Conservation (phyloP, 2,329 filamentous ascomycete species). For the Aureobasidium zeae region DNA sequence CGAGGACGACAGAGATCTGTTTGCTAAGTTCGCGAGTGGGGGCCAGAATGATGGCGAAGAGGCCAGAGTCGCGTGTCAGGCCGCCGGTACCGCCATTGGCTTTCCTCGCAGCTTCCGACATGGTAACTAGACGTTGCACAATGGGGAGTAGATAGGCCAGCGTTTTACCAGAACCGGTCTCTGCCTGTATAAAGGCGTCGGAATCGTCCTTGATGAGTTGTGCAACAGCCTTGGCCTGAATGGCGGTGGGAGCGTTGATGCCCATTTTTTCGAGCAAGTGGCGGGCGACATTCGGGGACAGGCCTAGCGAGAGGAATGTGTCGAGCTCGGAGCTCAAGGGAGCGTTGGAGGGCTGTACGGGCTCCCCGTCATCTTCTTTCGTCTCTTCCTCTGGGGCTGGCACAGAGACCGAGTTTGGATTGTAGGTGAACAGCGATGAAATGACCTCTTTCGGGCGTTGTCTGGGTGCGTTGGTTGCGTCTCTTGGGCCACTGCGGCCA, state of each 20-base stretch:
- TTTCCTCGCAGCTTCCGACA: slow-evolving; percentile 48
- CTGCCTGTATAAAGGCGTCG: slow-evolving; percentile 92
- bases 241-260: slow-evolving; percentile 84
- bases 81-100: slow-evolving; percentile 32
- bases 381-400: slow-evolving; percentile 42
- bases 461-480: neutral
- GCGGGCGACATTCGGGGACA: slow-evolving; percentile 69
- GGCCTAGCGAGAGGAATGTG: slow-evolving; percentile 75
- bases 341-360: slow-evolving; percentile 75
- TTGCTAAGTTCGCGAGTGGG: slow-evolving; percentile 91
- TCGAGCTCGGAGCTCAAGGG: slow-evolving; percentile 74
- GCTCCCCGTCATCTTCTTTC: slow-evolving; percentile 37
- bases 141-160: slow-evolving; percentile 91
- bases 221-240: slow-evolving; percentile 81
- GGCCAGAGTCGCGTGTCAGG: slow-evolving; percentile 73
- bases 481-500: slow-evolving; percentile 10
- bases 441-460: slow-evolving; percentile 54
- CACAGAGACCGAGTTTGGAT: slow-evolving; percentile 59
- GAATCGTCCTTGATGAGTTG: slow-evolving; percentile 70
- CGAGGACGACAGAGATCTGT: slow-evolving; percentile 81
- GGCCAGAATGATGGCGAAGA: slow-evolving; percentile 89
- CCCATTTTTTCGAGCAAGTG: slow-evolving; percentile 79
- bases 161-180: slow-evolving; percentile 96
- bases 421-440: slow-evolving; percentile 87
- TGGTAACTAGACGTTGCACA: slow-evolving; percentile 73